Evolutionary conservation across 768 basidiomycete species (phyloP).

Genomic region (Russula abietina): DNA sequence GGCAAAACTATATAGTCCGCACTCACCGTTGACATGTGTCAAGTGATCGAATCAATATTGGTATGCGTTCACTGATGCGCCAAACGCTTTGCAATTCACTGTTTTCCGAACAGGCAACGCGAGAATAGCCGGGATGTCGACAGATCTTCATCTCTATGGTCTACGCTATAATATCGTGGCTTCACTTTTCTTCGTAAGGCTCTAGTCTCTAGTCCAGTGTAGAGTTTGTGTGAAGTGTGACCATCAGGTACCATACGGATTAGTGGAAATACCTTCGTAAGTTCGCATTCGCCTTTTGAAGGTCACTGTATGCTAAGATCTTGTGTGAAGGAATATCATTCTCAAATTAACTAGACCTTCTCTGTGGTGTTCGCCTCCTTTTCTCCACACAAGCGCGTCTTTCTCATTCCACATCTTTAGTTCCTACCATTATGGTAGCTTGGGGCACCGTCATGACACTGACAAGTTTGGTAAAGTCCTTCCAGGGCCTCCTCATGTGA

Average conservation of each 20-base stretch:
- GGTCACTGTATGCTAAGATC: background rate
- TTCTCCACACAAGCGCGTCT: background rate
- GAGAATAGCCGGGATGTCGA: slow-evolving; percentile 41
- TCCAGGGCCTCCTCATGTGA: slow-evolving; percentile 31
- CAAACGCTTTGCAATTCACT: no score
- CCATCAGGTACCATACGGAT: slow-evolving; percentile 34
- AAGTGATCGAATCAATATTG: slow-evolving; percentile 25
- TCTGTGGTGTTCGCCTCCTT: slow-evolving; percentile 32
- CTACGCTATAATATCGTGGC: slow-evolving; percentile 36
- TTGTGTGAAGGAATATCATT: slow-evolving; percentile 33
- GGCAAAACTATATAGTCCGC: background rate
- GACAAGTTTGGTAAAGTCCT: slow-evolving; percentile 36
- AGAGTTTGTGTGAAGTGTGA: no score
- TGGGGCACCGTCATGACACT: slow-evolving; percentile 39
- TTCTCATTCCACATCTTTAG: slow-evolving; percentile 28
- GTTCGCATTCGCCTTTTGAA: slow-evolving; percentile 11
- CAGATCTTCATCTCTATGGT: slow-evolving; percentile 34
- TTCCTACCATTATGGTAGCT: slow-evolving; percentile 36
- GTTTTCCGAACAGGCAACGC: slow-evolving; percentile 20
- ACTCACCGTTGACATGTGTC: background rate
- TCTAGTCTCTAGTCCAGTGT: no score
- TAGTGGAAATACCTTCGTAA: slow-evolving; percentile 37
- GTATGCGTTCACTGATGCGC: background rate
- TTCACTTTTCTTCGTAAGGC: slow-evolving; percentile 35
- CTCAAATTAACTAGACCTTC: slow-evolving; percentile 36